phyloP scores from a whole-genome alignment of 2,329 filamentous ascomycete genomes.

The Colletotrichum endophyticum region DNA sequence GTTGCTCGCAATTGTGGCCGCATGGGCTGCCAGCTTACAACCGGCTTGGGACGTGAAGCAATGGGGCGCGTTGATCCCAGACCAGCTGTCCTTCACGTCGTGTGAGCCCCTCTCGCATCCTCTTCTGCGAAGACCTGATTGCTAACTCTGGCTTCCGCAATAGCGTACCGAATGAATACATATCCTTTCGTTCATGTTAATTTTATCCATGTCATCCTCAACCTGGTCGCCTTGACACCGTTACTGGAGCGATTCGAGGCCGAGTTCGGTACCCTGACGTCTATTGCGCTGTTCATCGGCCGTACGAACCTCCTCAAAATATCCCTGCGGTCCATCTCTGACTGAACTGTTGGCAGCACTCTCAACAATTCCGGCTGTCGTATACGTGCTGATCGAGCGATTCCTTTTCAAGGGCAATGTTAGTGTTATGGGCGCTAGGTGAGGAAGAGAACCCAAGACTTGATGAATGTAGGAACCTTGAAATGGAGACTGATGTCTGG shows the following conservation, averaged over 20 bases:
- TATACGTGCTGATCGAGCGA: slow-evolving; percentile 83
- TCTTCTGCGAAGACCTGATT: background rate
- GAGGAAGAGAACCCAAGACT: slow-evolving; percentile 27
- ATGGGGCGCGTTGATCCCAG: slow-evolving; percentile 82
- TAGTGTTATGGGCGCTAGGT: slow-evolving; percentile 83
- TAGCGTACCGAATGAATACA: slow-evolving; percentile 92
- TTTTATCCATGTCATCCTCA: slow-evolving; percentile 81
- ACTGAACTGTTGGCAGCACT: slow-evolving; percentile 59
- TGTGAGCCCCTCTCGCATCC: slow-evolving; percentile 63
- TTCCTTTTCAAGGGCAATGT: slow-evolving; percentile 74
- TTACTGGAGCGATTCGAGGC: slow-evolving; percentile 91
- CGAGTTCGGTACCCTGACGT: slow-evolving; percentile 88
- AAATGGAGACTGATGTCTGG: background rate
- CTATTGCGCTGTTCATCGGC: slow-evolving; percentile 86
- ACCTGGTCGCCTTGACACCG: slow-evolving; percentile 81
- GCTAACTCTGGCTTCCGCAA: background rate
- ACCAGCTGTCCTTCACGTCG: slow-evolving; percentile 72
- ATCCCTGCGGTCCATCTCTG: background rate
- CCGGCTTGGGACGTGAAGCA: slow-evolving; percentile 73
- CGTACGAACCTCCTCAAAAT: slow-evolving; percentile 65
- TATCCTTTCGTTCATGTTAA: slow-evolving; percentile 87
- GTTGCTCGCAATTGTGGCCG: slow-evolving; percentile 61
- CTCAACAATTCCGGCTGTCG: slow-evolving; percentile 79
- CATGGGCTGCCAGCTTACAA: slow-evolving; percentile 72
- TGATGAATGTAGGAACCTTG: background rate